These are phyloP conservation scores for Echeveria elegans DNA, from an alignment of 164 flowering plant species.

Conservation along the genomic window DNA sequence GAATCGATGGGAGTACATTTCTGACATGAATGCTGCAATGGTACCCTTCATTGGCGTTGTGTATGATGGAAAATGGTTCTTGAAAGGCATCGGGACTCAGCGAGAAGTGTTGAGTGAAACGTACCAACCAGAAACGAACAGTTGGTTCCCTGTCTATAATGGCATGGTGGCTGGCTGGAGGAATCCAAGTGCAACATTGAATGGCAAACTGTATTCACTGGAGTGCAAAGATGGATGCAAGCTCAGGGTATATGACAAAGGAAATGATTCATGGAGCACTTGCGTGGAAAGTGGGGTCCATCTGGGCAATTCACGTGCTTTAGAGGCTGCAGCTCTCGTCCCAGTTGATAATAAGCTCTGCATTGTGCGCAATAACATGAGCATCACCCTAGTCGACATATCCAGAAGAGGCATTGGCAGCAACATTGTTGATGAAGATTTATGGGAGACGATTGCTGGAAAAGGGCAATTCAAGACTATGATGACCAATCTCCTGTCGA, in stretches of 20 bases:
- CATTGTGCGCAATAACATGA: conserved; percentile 71
- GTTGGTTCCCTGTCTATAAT: conserved; percentile 60
- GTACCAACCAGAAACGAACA: conserved; percentile 54
- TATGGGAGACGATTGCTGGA: conserved; percentile 5
- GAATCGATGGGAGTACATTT: conserved; percentile 68
- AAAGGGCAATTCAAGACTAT: background rate
- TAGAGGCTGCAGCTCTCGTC: conserved; percentile 72
- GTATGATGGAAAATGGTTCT: conserved; percentile 67
- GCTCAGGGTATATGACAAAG: conserved; percentile 57
- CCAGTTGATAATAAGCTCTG: conserved; percentile 64
- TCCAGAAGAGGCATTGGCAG: conserved; percentile 20
- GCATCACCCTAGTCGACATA: conserved; percentile 61
- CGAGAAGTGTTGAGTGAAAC: conserved; percentile 73
- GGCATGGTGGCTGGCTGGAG: conserved; percentile 87
- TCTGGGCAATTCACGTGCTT: conserved; percentile 56
- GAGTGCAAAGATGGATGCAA: conserved; percentile 86
- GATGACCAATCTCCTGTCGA: background rate
- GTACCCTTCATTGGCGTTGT: conserved; percentile 80
- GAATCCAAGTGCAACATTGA: conserved; percentile 50
- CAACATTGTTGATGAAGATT: background rate
- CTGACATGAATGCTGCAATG: conserved; percentile 83
- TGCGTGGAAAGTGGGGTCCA: conserved; percentile 63
- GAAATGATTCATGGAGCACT: conserved; percentile 57
- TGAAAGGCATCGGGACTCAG: conserved; percentile 75
- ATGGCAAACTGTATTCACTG: conserved; percentile 63